Evolutionary conservation across 805 yeast genomes (phyloP).

Genomic region (Metschnikowia noctiluminum): DNA sequence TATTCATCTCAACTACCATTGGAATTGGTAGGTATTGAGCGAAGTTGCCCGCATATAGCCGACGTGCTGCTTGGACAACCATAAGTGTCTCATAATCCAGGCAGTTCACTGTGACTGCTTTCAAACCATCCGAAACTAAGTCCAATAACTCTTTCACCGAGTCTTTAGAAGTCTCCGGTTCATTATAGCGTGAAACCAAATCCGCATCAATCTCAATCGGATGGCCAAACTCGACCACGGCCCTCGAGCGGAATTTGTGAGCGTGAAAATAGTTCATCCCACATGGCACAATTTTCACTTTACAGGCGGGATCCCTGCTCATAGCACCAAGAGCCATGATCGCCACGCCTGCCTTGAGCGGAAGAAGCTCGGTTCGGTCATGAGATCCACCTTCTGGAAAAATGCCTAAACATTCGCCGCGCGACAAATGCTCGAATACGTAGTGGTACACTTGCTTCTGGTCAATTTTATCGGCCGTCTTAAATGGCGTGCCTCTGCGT

Average conservation of each 20-base stretch:
- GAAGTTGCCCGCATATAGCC: conserved; percentile 77
- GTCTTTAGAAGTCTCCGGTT: conserved; percentile 64
- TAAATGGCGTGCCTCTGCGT: conserved; percentile 52
- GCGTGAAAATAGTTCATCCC: conserved; percentile 98
- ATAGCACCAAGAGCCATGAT: conserved; percentile 97
- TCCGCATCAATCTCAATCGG: conserved; percentile 63
- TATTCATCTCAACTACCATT: conserved; percentile 83
- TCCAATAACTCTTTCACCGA: conserved; percentile 73
- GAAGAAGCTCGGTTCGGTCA: conserved; percentile 86
- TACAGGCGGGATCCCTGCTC: conserved; percentile 68
- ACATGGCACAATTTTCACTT: conserved; percentile 88
- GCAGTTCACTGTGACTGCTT: conserved; percentile 83
- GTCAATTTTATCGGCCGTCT: conserved; percentile 78
- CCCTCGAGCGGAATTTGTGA: conserved; percentile 91
- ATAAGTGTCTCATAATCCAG: conserved; percentile 86
- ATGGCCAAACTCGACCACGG: conserved; percentile 90
- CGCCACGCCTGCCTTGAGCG: conserved; percentile 95
- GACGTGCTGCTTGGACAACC: conserved; percentile 87
- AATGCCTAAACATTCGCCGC: conserved; percentile 82
- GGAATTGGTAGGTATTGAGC: conserved; percentile 73
- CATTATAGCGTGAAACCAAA: conserved; percentile 61
- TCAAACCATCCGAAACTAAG: conserved; percentile 66
- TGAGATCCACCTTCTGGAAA: conserved; percentile 99
- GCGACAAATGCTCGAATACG: conserved; percentile 79
- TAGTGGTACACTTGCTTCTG: conserved; percentile 78